Base-by-base conservation (phyloP, 73 alveolate genomes). In the Tetrahymena malaccensis region DNA sequence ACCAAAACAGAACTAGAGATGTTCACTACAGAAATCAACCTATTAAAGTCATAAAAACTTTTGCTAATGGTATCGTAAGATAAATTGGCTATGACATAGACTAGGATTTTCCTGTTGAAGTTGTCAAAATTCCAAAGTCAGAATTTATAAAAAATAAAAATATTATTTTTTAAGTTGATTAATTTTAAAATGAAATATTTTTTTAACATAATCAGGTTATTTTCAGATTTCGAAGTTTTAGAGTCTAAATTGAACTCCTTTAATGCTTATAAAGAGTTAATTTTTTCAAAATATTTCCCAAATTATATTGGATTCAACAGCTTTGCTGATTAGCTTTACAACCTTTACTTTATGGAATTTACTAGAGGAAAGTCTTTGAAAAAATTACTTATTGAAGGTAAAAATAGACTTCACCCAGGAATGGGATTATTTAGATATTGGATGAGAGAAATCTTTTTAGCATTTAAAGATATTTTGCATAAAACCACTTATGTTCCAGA, bases 31-130 rank as follows among this genome's bases (percentile, higher is more conserved):
- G 98, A 55, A 96, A 96, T 34, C 37, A 96, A 56, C 94, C 98
- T 17, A 94, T 96, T 31, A 96, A 96, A 58, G 97, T 96, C 43
- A 89, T 96, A 13, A 83, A 96, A 58, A 84, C 44, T 9, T 85
- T 35, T 57, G 98, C 95, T 31, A 94, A 96, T 55, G 98, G 98
- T 22, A 94, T 96, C 4, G 85, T 96, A 3, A 94, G 70, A 50
- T 96, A 94, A 43, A 83, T 94, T 27, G 98, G 97, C 3, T 96
- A 94, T 84, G 95, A 96, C 40, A 95, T 96, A 27, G 98, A 96
- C 55, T 94, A 94, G 35, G 98, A 96, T 70, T 94, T 96, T 58
- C 97, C 98, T 44, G 96, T 96, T 22, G 98, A 96, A 94, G 95
- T 94, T 84, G 35, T 43, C 31, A 96, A 96, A 58, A 94, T 96